Evolutionary conservation across 2,329 filamentous ascomycete species (phyloP).

Genomic region (Penicillium occitanis): DNA sequence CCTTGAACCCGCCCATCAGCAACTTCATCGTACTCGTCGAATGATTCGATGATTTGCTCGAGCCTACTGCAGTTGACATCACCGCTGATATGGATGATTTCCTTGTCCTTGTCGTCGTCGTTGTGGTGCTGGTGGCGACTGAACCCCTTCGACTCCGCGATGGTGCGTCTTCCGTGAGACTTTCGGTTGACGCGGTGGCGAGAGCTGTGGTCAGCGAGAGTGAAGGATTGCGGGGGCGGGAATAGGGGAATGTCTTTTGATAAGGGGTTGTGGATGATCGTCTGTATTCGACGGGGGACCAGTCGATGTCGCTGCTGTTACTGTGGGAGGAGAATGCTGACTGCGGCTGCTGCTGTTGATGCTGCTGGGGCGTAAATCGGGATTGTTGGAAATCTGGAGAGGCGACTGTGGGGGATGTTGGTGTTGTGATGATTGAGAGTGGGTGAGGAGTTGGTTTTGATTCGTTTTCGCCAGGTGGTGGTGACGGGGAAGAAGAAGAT

Average conservation of each 20-base stretch:
- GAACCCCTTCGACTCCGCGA: background rate
- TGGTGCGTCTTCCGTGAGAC: background rate
- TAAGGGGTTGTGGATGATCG: background rate
- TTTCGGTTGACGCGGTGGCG: conserved; percentile 9
- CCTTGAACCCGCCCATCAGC: conserved; percentile 21
- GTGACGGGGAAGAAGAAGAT: background rate
- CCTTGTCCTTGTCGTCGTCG: background rate
- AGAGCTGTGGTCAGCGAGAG: background rate
- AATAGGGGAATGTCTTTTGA: conserved; percentile 10
- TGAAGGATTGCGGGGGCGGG: conserved; percentile 10
- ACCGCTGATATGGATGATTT: conserved; percentile 8
- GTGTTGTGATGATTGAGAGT: conserved; percentile 20
- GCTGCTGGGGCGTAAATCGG: background rate
- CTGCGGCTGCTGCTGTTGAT: background rate
- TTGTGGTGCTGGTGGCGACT: background rate
- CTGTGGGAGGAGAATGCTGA: conserved; percentile 1
- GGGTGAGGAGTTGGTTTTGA: conserved; percentile 16
- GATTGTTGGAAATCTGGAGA: background rate
- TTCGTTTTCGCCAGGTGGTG: conserved; percentile 6
- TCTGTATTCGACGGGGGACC: conserved; percentile 10
- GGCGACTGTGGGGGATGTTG: background rate
- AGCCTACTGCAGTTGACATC: background rate
- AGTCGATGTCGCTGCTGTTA: background rate
- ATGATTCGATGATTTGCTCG: conserved; percentile 1
- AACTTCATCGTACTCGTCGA: conserved; percentile 18